Percentiles rank a stretch among this genome's conserved stretches.
Conservation (phyloP, 148 eudicot species). For the Rhododendron williamsianum region DNA sequence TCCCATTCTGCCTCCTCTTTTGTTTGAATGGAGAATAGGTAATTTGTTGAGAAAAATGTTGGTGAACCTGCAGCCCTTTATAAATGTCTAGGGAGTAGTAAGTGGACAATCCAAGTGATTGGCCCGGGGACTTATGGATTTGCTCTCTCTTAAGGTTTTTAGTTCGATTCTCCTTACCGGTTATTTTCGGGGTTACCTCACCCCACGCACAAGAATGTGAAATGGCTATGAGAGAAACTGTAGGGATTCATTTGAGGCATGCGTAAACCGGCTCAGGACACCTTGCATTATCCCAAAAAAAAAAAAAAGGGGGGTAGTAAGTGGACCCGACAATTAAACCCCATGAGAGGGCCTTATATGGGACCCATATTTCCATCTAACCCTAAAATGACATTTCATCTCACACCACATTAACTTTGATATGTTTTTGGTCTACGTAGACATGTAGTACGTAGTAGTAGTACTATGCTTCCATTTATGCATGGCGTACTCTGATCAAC, state of each 20-base stretch:
- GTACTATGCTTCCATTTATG: background rate
- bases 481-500: conserved; percentile 18
- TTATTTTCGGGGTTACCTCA: no score
- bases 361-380: conserved; percentile 31
- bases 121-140: no score
- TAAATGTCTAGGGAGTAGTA: background rate
- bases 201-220: no score
- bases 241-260: background rate
- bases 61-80: conserved; percentile 2
- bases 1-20: conserved; percentile 39
- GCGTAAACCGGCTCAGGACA: background rate
- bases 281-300: background rate
- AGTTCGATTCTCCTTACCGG: background rate
- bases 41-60: background rate
- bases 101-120: background rate
- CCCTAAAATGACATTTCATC: conserved; percentile 41
- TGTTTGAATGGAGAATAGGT: background rate
- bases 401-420: conserved; percentile 1
- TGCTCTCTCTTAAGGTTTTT: no score
- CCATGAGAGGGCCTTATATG: background rate
- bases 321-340: conserved; percentile 4
- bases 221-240: background rate
- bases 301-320: background rate
- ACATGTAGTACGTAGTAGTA: conserved; percentile 5
- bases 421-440: conserved; percentile 22